Evolutionary conservation across 768 basidiomycete species (phyloP).

Genomic region (Leucogyrophana mollusca): DNA sequence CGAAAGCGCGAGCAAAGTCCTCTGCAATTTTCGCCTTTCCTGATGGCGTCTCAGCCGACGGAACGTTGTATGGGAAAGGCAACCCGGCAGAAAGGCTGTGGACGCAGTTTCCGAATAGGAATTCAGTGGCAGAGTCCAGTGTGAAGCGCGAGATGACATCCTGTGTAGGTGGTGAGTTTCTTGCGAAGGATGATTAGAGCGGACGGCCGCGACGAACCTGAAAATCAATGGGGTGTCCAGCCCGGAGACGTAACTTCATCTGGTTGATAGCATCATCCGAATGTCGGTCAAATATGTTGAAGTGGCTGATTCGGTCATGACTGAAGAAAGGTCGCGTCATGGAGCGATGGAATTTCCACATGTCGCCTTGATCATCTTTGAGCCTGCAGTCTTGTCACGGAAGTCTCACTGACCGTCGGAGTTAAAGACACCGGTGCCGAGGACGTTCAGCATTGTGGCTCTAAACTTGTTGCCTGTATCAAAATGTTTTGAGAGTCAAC

Average conservation of each 20-base stretch:
- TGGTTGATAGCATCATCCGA: constrained; percentile 41
- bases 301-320: constrained; percentile 58
- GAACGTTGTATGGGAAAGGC: constrained; percentile 48
- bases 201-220: constrained; percentile 34
- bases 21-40: constrained; percentile 33
- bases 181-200: neutral
- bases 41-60: constrained; percentile 14
- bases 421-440: constrained; percentile 70
- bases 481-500: neutral
- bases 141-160: constrained; percentile 64
- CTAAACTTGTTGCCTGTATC: constrained; percentile 34
- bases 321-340: constrained; percentile 66
- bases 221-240: constrained; percentile 57
- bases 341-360: constrained; percentile 65
- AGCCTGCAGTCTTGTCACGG: constrained; percentile 16
- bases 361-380: constrained; percentile 29
- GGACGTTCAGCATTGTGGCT: constrained; percentile 41
- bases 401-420: constrained; percentile 47
- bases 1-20: constrained; percentile 49
- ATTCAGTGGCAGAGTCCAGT: constrained; percentile 65
- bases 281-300: constrained; percentile 59
- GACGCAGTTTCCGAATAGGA: constrained; percentile 61
- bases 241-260: constrained; percentile 46
- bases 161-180: constrained; percentile 20
- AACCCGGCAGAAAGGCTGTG: constrained; percentile 49